Evolutionary conservation across 805 yeast genomes (phyloP).

Genomic region (Metschnikowia anglica): DNA sequence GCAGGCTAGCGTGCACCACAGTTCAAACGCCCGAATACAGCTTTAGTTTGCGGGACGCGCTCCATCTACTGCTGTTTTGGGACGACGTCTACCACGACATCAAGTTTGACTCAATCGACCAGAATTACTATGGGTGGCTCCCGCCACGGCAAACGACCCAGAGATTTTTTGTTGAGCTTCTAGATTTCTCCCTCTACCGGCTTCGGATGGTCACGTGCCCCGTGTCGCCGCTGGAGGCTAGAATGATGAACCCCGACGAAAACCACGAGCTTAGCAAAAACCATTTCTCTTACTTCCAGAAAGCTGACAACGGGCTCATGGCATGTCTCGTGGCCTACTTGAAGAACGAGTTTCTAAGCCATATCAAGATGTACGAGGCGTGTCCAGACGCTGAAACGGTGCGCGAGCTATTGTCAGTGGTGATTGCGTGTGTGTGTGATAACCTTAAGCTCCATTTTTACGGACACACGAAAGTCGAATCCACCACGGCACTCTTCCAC

Average conservation of each 20-base stretch:
- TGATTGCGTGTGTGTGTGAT: constrained; percentile 12
- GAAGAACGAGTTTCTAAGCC: constrained; percentile 5
- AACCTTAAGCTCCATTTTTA: constrained; percentile 15
- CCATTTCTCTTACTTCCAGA: constrained; percentile 9
- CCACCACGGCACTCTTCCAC: constrained; percentile 3
- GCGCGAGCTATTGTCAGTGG: constrained; percentile 11
- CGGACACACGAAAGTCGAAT: constrained; percentile 11
- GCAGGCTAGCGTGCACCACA: constrained; percentile 2
- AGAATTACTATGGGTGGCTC: constrained; percentile 11
- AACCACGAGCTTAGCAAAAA: constrained; percentile 13
- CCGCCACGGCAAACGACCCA: constrained; percentile 12
- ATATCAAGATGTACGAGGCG: constrained; percentile 3
- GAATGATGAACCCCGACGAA: constrained; percentile 10
- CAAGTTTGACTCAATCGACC: constrained; percentile 5
- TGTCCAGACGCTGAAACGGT: constrained; percentile 3
- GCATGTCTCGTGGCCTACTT: constrained; percentile 7
- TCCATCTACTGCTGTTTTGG: constrained; percentile 16
- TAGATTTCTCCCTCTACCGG: constrained; percentile 13
- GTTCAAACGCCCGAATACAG: constrained; percentile 2
- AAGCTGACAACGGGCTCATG: constrained; percentile 8
- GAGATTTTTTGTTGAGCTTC: constrained; percentile 11
- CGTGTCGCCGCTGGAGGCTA: constrained; percentile 5
- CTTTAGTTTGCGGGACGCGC: constrained; percentile 9
- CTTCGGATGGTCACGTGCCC: constrained; percentile 12
- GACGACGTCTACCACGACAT: constrained; percentile 19